Base-by-base conservation (phyloP, 768 basidiomycete species). In the Boletus tylopilopsis region DNA sequence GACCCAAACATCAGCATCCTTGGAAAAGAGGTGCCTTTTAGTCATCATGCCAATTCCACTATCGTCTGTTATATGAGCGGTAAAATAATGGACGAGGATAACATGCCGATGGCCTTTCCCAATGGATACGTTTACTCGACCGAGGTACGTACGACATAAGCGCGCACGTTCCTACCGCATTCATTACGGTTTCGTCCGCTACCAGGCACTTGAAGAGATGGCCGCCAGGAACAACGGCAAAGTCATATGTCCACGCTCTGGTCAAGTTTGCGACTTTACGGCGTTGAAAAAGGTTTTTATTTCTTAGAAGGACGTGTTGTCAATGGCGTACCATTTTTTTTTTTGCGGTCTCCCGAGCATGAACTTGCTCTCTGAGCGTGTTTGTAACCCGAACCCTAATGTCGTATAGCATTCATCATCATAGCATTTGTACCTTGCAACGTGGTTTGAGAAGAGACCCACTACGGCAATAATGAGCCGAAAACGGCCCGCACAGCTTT, bases 31-130 rank as follows among this genome's bases (percentile, higher is more conserved):
- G 92, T 97, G 0, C 94, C 96, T 1, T 84, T 80, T 63, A 90
- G 89, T 57, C 94, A 98, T 70, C 94, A 98, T 64, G 84, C 87
- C 34, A 97, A 95, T 63, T 95, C 93, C 19, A 95, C 91, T 0
- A 90, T 99, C 47, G 94, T 98, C 15, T 98, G 96, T 64, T 71
- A 83, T 45, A 78, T 97, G 61, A 92, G 81, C 54, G 94, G 95
- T 22, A 84, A 85, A 65, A 94, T 98, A 48, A 95, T 98, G 87
- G 89, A 96, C 60, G 94, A 84, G 56, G 84, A 93, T 64, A 94
- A 94, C 59, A 84, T 87, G 76, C 92, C 94, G 0, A 80, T 96
- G 84, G 87, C 84, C 12, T 90, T 96, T 58, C 88, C 93, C 3
- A 83, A 90, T 54, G 94, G 95, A 16, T 77, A 86, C 60, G 94